Evolutionary conservation across 768 basidiomycete species (phyloP).

Genomic region (Tylopilus sp.): DNA sequence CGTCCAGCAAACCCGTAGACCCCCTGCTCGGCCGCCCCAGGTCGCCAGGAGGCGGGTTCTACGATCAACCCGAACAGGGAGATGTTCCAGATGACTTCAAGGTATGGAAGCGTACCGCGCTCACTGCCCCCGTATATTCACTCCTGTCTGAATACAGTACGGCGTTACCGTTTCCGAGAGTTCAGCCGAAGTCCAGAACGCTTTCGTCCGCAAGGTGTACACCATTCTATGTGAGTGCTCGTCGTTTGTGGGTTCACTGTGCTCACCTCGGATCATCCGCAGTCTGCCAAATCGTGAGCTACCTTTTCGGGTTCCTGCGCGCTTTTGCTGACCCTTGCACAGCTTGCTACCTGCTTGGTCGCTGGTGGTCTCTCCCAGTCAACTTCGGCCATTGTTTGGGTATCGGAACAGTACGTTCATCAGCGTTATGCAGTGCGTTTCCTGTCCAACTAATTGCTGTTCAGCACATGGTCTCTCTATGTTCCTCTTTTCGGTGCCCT

Average conservation of each 20-base stretch:
- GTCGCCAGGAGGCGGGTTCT: slow-evolving; percentile 49
- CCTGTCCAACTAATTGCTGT: slow-evolving; percentile 2
- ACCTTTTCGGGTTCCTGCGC: background rate
- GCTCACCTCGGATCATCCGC: slow-evolving; percentile 4
- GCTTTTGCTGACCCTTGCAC: slow-evolving; percentile 2
- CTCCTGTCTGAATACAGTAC: slow-evolving; percentile 46
- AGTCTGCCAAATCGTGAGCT: slow-evolving; percentile 73
- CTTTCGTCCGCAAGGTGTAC: slow-evolving; percentile 91
- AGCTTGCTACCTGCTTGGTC: slow-evolving; percentile 77
- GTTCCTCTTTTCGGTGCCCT: slow-evolving; percentile 76
- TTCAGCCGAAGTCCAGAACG: slow-evolving; percentile 71
- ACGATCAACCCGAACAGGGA: slow-evolving; percentile 67
- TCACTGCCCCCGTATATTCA: slow-evolving; percentile 3
- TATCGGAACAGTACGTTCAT: slow-evolving; percentile 58
- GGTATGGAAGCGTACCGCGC: slow-evolving; percentile 39
- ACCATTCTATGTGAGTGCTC: slow-evolving; percentile 73
- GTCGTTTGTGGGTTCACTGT: background rate
- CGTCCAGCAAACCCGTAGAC: slow-evolving; percentile 40
- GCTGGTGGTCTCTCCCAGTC: slow-evolving; percentile 70
- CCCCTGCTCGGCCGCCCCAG: slow-evolving; percentile 56
- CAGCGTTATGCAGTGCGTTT: background rate
- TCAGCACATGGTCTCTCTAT: slow-evolving; percentile 77
- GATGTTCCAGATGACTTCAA: slow-evolving; percentile 95
- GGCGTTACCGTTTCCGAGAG: slow-evolving; percentile 79
- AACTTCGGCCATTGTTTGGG: slow-evolving; percentile 59